phyloP scores from a whole-genome alignment of 345 rosid genomes.

The Microcos paniculata region DNA sequence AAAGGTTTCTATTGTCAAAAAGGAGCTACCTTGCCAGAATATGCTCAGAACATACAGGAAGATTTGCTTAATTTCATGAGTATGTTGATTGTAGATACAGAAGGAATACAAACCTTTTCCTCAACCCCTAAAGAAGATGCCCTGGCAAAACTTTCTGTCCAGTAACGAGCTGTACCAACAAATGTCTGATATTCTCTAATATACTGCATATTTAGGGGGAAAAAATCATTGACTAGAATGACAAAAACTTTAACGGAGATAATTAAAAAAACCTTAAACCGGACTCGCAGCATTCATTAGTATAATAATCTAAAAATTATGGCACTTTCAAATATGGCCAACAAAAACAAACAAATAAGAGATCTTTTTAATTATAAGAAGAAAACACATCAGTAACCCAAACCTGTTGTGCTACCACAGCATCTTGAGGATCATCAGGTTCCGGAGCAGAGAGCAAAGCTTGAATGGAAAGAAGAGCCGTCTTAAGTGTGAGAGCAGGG shows the following conservation, averaged over 20 bases:
- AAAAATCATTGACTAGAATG: conserved; percentile 1
- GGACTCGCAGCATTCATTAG: background rate
- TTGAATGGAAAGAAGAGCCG: conserved; percentile 95
- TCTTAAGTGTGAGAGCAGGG: conserved; percentile 97
- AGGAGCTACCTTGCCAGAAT: background rate
- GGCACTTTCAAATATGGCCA: background rate
- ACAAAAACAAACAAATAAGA: background rate
- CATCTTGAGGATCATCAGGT: conserved; percentile 99
- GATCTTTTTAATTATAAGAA: background rate
- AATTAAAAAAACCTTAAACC: background rate
- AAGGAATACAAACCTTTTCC: conserved; percentile 69
- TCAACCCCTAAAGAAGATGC: conserved; percentile 68
- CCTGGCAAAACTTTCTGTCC: conserved; percentile 98
- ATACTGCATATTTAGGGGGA: conserved; percentile 51
- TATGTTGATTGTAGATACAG: background rate
- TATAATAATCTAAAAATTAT: conserved; percentile 1
- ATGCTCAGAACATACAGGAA: background rate
- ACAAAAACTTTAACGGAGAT: background rate
- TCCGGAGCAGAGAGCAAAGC: conserved; percentile 93
- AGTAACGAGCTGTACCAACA: conserved; percentile 89
- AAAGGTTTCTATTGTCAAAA: no score
- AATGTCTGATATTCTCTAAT: conserved; percentile 84
- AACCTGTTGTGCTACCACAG: conserved; percentile 99
- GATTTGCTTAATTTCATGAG: background rate
- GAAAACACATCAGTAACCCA: background rate